Evolutionary conservation across 2,329 filamentous ascomycete species (phyloP).

Genomic region (Alternaria hordeiaustralica): DNA sequence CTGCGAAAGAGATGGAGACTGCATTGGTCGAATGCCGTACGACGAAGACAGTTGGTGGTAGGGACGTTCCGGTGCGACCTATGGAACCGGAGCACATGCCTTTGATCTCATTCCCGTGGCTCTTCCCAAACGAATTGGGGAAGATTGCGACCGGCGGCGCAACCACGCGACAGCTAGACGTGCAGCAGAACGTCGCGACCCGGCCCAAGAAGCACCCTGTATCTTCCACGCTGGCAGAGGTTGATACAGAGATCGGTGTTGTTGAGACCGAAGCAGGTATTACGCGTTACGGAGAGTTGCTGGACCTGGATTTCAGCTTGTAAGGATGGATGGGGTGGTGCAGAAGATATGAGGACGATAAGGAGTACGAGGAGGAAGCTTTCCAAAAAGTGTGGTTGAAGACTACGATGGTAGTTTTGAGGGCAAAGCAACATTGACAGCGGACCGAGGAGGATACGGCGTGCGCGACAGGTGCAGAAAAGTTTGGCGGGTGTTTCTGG

Average conservation of each 20-base stretch:
- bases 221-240: not conserved
- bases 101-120: slow-evolving; percentile 92
- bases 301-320: slow-evolving; percentile 37
- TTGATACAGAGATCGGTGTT: not conserved
- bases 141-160: slow-evolving; percentile 64
- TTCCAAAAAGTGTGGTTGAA: accelerated
- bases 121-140: slow-evolving; percentile 77
- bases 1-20: slow-evolving; percentile 70
- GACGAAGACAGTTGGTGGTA: slow-evolving; percentile 50
- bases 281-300: slow-evolving; percentile 44
- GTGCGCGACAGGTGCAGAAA: not conserved
- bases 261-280: slow-evolving; percentile 45
- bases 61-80: slow-evolving; percentile 45
- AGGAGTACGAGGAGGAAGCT: not conserved
- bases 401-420: not conserved
- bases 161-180: not conserved
- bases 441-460: not conserved
- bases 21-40: slow-evolving; percentile 61
- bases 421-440: not conserved
- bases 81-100: slow-evolving; percentile 68
- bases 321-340: not conserved
- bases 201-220: slow-evolving; percentile 11
- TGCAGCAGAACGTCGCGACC: not conserved
- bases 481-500: not conserved
- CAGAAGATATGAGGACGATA: not conserved